phyloP scores from a whole-genome alignment of 768 basidiomycete species.

The Amanita jacksonii region DNA sequence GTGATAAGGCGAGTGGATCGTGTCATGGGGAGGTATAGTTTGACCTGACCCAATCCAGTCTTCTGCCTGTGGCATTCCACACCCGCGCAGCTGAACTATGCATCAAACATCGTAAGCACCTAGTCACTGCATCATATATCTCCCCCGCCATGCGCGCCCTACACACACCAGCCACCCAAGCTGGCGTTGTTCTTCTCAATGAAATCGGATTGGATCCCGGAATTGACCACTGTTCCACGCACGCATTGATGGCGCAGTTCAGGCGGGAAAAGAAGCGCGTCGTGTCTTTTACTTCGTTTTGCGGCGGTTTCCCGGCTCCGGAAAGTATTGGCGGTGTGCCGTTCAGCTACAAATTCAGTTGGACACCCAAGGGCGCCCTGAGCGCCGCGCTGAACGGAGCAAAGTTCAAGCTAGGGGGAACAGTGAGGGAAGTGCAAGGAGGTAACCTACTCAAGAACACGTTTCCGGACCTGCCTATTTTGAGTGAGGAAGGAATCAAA shows the following conservation, averaged over 20 bases:
- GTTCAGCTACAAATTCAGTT: slow-evolving; percentile 87
- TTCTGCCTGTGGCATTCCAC: slow-evolving; percentile 75
- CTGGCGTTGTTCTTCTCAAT: slow-evolving; percentile 69
- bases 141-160: slow-evolving; percentile 66
- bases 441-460: slow-evolving; percentile 41
- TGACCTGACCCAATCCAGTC: slow-evolving; percentile 29
- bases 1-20: slow-evolving; percentile 63
- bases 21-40: not conserved
- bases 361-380: slow-evolving; percentile 85
- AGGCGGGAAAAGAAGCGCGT: slow-evolving; percentile 44
- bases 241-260: slow-evolving; percentile 52
- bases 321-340: slow-evolving; percentile 50
- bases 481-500: slow-evolving; percentile 38
- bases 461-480: slow-evolving; percentile 53
- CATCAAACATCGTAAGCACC: slow-evolving; percentile 56
- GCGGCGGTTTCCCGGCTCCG: slow-evolving; percentile 84
- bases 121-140: slow-evolving; percentile 90
- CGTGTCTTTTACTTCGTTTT: slow-evolving; percentile 79
- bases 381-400: slow-evolving; percentile 72
- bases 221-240: slow-evolving; percentile 82
- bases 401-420: slow-evolving; percentile 39
- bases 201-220: slow-evolving; percentile 90
- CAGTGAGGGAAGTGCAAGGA: slow-evolving; percentile 31
- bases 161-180: slow-evolving; percentile 47
- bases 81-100: slow-evolving; percentile 62